phyloP scores from a whole-genome alignment of 106 monocot species.

The Dendrobium nobile region DNA sequence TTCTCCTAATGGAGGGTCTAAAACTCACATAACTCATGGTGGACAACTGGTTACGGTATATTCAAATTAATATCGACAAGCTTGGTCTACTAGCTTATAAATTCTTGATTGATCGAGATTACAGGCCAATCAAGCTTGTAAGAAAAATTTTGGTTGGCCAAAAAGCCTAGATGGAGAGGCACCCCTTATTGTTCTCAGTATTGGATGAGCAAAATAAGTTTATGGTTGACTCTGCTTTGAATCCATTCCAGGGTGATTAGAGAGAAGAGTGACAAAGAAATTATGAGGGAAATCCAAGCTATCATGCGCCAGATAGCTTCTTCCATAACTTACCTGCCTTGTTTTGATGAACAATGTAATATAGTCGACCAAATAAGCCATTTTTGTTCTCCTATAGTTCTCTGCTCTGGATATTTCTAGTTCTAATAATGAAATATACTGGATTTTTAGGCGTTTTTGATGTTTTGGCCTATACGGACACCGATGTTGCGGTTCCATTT shows the following conservation, averaged over 20 bases:
- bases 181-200: background rate
- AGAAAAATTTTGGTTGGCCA: no score
- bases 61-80: no score
- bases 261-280: constrained; percentile 95
- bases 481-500: constrained; percentile 62
- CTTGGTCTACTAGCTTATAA: no score
- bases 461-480: constrained; percentile 93
- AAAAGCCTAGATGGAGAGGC: no score
- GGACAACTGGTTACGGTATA: no score
- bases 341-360: constrained; percentile 89
- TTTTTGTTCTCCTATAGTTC: background rate
- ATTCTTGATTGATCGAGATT: no score
- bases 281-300: constrained; percentile 98
- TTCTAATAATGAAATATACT: background rate
- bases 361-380: background rate
- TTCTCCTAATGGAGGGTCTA: no score
- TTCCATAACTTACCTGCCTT: constrained; percentile 93
- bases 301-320: constrained; percentile 98
- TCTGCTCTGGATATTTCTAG: background rate
- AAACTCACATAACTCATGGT: no score
- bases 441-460: constrained; percentile 63
- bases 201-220: background rate
- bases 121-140: no score
- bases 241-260: constrained; percentile 39
- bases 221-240: background rate